Percentiles rank a stretch among this genome's conserved stretches.
phyloP scores from a whole-genome alignment of 495 filamentous ascomycete species.

The Oleoguttula mirabilis region DNA sequence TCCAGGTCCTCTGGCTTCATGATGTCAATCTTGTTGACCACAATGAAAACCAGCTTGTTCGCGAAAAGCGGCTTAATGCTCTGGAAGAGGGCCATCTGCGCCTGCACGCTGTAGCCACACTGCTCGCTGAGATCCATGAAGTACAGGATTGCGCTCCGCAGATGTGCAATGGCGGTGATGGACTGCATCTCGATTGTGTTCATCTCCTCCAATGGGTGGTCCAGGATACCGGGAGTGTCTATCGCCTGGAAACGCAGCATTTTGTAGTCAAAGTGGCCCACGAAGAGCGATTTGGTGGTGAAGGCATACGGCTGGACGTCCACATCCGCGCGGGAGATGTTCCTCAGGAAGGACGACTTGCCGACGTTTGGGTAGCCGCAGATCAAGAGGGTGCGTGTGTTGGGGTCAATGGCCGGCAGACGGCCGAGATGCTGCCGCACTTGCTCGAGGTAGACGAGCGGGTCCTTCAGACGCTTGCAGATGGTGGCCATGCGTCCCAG shows the following conservation, averaged over 20 bases:
- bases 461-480: slow-evolving; percentile 82
- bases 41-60: slow-evolving; percentile 91
- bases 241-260: slow-evolving; percentile 88
- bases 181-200: slow-evolving; percentile 99
- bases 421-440: slow-evolving; percentile 95
- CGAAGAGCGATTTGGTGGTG: slow-evolving; percentile 94
- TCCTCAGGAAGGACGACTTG: slow-evolving; percentile 88
- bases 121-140: slow-evolving; percentile 98
- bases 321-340: slow-evolving; percentile 87
- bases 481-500: slow-evolving; percentile 96
- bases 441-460: slow-evolving; percentile 90
- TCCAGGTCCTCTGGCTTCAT: slow-evolving; percentile 80
- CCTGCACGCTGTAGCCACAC: slow-evolving; percentile 86
- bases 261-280: slow-evolving; percentile 98
- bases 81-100: slow-evolving; percentile 86
- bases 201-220: slow-evolving; percentile 98
- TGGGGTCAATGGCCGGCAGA: slow-evolving; percentile 95
- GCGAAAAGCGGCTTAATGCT: slow-evolving; percentile 93
- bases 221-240: slow-evolving; percentile 85
- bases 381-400: slow-evolving; percentile 85
- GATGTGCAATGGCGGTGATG: slow-evolving; percentile 92
- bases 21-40: slow-evolving; percentile 97
- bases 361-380: slow-evolving; percentile 97
- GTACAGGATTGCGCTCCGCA: slow-evolving; percentile 86
- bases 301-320: slow-evolving; percentile 98